Base-by-base conservation (phyloP, 192 early-diverging fungal species). In the Coemansia sp. region DNA sequence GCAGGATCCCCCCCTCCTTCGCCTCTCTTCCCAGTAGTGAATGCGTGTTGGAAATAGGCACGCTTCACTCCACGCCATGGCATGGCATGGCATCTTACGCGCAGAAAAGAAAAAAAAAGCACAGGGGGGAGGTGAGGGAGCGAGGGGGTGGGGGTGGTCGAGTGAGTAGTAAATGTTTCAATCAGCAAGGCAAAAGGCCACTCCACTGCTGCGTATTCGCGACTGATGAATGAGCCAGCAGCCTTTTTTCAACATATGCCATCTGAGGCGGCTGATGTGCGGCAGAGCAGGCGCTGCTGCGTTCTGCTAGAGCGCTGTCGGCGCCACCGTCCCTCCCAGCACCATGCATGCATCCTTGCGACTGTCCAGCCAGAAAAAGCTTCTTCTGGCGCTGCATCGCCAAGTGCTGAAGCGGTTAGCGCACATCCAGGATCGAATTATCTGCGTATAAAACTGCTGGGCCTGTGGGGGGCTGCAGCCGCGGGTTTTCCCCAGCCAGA, bases 291-390 rank as follows among this genome's bases (percentile, higher is more conserved):
- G 57, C 13, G 64, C 63, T 25, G 48, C 44, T 13, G 5, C 41
- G n/a, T 46, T 17, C 17, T 20, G 46, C 61, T 22, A 42, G 39
- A 13, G 16, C 19, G 25, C 22, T 56, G 65, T 42, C 65, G 68
- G 65, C 71, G 71, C 71, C 65, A 67, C 66, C 60, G 46, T 64
- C 65, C 71, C 50, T 64, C 19, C 45, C 44, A 14, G 19, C 51
- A 25, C 51, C 51, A 54, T 14, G 51, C 51, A 54, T 54, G 51
- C 51, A 32, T 32, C 32, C 32, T 25, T 22, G 51, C 51, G 6
- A 54, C 25, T 54, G 25, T 54, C 25, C 51, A 7, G 19, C 4
- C 32, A 32, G 32, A 14, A 20, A 20, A 54, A 54, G 32, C 51
- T 4, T 4, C 32, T 32, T 32, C 51, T 22, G 13, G 51, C 10